Conservation (phyloP, 2,329 filamentous ascomycete genomes). For the Sclerotinia borealis region DNA sequence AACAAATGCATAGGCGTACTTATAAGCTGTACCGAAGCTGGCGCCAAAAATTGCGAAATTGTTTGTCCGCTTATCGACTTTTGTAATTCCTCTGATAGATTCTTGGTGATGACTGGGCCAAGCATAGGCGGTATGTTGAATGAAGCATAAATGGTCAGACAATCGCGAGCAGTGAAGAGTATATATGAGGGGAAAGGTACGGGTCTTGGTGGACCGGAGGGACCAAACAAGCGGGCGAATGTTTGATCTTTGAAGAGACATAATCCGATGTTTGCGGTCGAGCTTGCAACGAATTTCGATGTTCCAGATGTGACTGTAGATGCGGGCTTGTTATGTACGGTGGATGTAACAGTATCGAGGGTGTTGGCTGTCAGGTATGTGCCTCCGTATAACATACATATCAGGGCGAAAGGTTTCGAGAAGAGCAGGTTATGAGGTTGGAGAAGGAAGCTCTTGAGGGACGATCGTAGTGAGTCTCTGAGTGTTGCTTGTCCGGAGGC, state of each 20-base stretch:
- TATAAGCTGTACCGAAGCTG: constrained; percentile 70
- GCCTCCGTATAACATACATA: constrained; percentile 72
- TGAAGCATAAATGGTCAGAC: constrained; percentile 81
- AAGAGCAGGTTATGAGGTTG: constrained; percentile 56
- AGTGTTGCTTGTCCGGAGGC: constrained; percentile 63
- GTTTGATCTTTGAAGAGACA: constrained; percentile 87
- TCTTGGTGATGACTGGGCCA: constrained; percentile 58
- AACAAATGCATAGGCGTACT: constrained; percentile 81
- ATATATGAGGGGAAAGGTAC: constrained; percentile 67
- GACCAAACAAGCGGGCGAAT: constrained; percentile 78
- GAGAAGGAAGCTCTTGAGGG: constrained; percentile 49
- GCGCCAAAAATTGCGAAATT: constrained; percentile 72
- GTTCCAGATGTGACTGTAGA: constrained; percentile 64
- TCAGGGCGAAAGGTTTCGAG: constrained; percentile 62
- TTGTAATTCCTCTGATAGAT: constrained; percentile 48
- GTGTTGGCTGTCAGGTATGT: constrained; percentile 87
- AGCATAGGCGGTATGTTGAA: constrained; percentile 85
- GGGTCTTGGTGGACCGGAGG: constrained; percentile 44
- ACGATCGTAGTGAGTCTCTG: constrained; percentile 51
- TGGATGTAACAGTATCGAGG: constrained; percentile 74
- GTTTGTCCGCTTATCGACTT: constrained; percentile 47
- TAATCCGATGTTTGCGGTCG: constrained; percentile 74
- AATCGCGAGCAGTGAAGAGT: constrained; percentile 78
- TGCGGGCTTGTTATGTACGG: constrained; percentile 50
- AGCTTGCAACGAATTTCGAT: constrained; percentile 75